Evolutionary conservation across 352 stramenopile genomes (phyloP).

Genomic region (Pelagophyceae sp.): DNA sequence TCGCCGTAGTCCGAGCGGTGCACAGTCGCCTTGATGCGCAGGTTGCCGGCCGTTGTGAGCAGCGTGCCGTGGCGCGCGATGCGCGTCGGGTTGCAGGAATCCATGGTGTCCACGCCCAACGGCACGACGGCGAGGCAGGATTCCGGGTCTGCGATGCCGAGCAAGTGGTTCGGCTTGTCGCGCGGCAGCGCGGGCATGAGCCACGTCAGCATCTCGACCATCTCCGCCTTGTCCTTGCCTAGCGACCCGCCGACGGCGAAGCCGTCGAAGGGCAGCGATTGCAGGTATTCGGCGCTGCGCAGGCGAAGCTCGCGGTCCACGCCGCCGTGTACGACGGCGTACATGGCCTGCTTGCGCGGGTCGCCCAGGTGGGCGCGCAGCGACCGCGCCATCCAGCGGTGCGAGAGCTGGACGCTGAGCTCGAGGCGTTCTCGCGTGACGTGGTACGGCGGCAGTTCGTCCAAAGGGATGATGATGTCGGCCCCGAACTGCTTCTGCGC

Average conservation of each 20-base stretch:
- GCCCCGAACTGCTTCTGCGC: constrained; percentile 68
- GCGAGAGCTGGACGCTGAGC: constrained; percentile 55
- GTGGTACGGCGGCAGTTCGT: constrained; percentile 69
- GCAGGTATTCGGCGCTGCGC: constrained; percentile 58
- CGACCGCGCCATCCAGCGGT: constrained; percentile 62
- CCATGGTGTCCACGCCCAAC: constrained; percentile 60
- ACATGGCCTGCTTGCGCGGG: constrained; percentile 62
- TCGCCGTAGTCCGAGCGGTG: constrained; percentile 44
- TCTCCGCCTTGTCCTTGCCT: constrained; percentile 55
- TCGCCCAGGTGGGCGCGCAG: constrained; percentile 44
- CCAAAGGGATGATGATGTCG: constrained; percentile 71
- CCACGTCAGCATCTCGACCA: constrained; percentile 55
- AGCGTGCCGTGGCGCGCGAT: constrained; percentile 58
- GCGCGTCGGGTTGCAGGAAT: constrained; percentile 66
- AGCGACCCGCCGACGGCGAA: constrained; percentile 62
- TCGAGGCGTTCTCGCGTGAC: constrained; percentile 49
- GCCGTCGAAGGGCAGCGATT: constrained; percentile 61
- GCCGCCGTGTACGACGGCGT: constrained; percentile 66
- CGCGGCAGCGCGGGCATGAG: constrained; percentile 58
- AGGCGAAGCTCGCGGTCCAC: constrained; percentile 63
- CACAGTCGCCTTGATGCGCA: constrained; percentile 41
- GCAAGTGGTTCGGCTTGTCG: constrained; percentile 56
- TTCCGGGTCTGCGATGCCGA: constrained; percentile 65
- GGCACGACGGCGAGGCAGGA: constrained; percentile 51
- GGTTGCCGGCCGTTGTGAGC: constrained; percentile 42